phyloP scores from a whole-genome alignment of 2,329 filamentous ascomycete species.

The Cryphonectria japonica region DNA sequence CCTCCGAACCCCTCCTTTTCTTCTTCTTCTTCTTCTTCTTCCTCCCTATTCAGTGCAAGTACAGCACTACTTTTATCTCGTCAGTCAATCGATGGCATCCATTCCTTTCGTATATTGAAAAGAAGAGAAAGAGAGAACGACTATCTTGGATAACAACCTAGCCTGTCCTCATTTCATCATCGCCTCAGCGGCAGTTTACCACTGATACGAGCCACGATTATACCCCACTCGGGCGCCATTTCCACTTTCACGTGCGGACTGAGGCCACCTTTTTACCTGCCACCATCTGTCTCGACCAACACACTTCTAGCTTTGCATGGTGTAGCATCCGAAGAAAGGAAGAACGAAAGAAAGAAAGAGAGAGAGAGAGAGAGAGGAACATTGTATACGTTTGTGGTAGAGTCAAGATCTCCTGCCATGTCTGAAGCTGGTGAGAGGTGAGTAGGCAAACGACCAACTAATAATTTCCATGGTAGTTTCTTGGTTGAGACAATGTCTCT shows the following conservation, averaged over 20 bases:
- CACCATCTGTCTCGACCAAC: not conserved
- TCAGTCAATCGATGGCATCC: not conserved
- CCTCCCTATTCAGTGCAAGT: not conserved
- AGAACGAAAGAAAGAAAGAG: not conserved
- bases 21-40: not conserved
- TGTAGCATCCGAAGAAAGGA: not conserved
- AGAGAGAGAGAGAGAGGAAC: not conserved
- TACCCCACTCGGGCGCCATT: conserved; percentile 5
- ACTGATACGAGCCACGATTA: not conserved
- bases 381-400: not conserved
- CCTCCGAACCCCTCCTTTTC: not conserved
- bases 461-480: too few relatives aligned
- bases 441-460: not conserved
- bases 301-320: not conserved
- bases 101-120: not conserved
- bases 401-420: conserved; percentile 16
- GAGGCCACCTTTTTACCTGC: conserved; percentile 21
- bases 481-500: not conserved
- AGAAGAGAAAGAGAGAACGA: not conserved
- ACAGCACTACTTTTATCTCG: not conserved
- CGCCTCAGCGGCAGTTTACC: not conserved
- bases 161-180: too few relatives aligned
- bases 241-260: conserved; percentile 23
- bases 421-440: conserved; percentile 29
- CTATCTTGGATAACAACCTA: not conserved